Percentiles rank a stretch among this genome's conserved stretches.
These are phyloP conservation scores for Paratinospora sagittata DNA, from an alignment of 164 flowering plant genomes.

Conservation along the genomic window DNA sequence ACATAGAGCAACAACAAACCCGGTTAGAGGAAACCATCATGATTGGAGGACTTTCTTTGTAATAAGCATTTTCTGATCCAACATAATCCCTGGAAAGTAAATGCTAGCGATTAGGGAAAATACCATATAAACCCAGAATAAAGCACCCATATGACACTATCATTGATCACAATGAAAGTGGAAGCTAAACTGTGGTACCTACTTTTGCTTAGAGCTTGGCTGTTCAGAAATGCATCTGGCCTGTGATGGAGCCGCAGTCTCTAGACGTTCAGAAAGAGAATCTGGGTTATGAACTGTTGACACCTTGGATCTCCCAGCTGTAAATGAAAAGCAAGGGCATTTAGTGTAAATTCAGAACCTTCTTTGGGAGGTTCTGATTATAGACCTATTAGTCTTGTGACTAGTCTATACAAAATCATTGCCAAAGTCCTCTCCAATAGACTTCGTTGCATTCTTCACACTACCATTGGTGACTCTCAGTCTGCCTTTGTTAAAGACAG, in stretches of 20 bases:
- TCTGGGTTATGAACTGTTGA: slow-evolving; percentile 10
- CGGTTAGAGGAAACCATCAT: slow-evolving; percentile 43
- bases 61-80: slow-evolving; percentile 16
- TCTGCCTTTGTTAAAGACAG: too few relatives aligned
- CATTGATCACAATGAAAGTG: background rate
- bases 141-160: background rate
- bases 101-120: background rate
- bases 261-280: slow-evolving; percentile 18
- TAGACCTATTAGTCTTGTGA: too few relatives aligned
- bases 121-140: background rate
- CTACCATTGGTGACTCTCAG: too few relatives aligned
- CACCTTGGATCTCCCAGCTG: slow-evolving; percentile 52
- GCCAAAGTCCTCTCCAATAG: too few relatives aligned
- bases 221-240: slow-evolving; percentile 12
- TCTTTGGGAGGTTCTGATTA: too few relatives aligned
- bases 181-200: background rate
- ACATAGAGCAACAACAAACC: slow-evolving; percentile 27
- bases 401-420: too few relatives aligned
- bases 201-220: slow-evolving; percentile 22
- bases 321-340: slow-evolving; percentile 10
- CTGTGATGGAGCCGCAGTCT: slow-evolving; percentile 19
- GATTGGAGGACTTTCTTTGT: slow-evolving; percentile 18
- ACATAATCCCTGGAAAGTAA: slow-evolving; percentile 23
- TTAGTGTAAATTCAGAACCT: background rate
- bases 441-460: too few relatives aligned